Evolutionary conservation across 345 rosid species (phyloP).

Genomic region (Hibiscus mutabilis): DNA sequence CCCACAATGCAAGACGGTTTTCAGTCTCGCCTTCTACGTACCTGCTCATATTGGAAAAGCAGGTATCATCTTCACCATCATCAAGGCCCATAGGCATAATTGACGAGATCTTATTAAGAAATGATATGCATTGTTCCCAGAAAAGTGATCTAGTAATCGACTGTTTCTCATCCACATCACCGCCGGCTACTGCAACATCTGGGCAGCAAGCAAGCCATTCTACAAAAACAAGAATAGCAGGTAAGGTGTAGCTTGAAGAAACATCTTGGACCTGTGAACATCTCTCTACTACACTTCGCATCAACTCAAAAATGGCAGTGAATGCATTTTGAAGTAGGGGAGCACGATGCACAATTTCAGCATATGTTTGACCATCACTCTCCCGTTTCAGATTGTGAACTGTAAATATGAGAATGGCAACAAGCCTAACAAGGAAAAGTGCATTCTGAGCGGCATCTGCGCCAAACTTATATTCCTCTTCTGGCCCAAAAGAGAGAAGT

Average conservation of each 20-base stretch:
- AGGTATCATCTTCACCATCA: constrained; percentile 63
- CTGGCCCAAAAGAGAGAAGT: constrained; percentile 57
- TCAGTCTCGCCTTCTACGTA: constrained; percentile 93
- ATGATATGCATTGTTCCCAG: constrained; percentile 60
- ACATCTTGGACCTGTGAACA: constrained; percentile 58
- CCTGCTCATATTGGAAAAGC: constrained; percentile 71
- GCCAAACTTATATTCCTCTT: constrained; percentile 63
- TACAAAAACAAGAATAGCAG: constrained; percentile 74
- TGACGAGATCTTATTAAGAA: constrained; percentile 61
- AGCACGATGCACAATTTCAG: constrained; percentile 89
- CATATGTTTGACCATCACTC: constrained; percentile 77
- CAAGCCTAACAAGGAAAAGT: constrained; percentile 58
- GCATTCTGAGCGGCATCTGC: constrained; percentile 58
- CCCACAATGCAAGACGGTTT: constrained; percentile 83
- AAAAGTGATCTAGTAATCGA: constrained; percentile 45
- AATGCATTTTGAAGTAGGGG: constrained; percentile 77
- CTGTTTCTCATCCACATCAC: constrained; percentile 65
- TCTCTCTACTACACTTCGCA: constrained; percentile 56
- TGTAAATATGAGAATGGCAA: constrained; percentile 66
- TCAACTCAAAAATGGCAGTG: constrained; percentile 68
- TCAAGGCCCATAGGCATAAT: constrained; percentile 41
- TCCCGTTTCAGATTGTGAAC: constrained; percentile 66
- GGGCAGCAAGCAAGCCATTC: constrained; percentile 96
- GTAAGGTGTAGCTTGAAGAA: constrained; percentile 67
- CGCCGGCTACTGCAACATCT: constrained; percentile 50